Evolutionary conservation across 805 yeast species (phyloP).

Genomic region (Brettanomyces custersianus): DNA sequence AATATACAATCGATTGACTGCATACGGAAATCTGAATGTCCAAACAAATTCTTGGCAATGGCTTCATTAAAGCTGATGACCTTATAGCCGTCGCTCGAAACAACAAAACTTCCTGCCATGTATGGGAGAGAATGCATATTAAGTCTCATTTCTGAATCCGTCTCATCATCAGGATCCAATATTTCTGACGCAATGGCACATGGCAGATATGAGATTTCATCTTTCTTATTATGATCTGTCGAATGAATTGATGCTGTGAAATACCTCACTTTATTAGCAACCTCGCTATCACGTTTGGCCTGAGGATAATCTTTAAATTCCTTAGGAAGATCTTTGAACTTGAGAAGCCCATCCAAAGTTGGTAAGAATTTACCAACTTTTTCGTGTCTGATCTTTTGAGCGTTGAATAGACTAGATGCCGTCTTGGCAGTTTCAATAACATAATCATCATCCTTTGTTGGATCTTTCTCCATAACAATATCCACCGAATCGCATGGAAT

Average conservation of each 20-base stretch:
- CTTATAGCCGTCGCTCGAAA: slow-evolving; percentile 40
- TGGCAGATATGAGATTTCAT: slow-evolving; percentile 41
- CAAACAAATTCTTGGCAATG: slow-evolving; percentile 70
- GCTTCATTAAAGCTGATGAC: slow-evolving; percentile 74
- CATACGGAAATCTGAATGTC: slow-evolving; percentile 43
- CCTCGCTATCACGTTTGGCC: slow-evolving; percentile 29
- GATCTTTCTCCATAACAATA: slow-evolving; percentile 35
- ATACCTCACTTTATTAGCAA: slow-evolving; percentile 52
- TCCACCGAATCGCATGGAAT: slow-evolving; percentile 67
- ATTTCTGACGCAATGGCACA: slow-evolving; percentile 66
- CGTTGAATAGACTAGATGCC: slow-evolving; percentile 15
- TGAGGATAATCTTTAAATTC: slow-evolving; percentile 7
- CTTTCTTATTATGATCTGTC: background rate
- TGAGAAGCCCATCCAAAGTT: slow-evolving; percentile 12
- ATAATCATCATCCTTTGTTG: slow-evolving; percentile 10
- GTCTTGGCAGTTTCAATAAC: slow-evolving; percentile 16
- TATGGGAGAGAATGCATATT: slow-evolving; percentile 74
- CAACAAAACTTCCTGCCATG: slow-evolving; percentile 76
- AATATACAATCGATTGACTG: slow-evolving; percentile 47
- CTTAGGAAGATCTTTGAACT: background rate
- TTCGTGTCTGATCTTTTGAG: slow-evolving; percentile 10
- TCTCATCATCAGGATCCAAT: slow-evolving; percentile 28
- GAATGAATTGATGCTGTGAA: slow-evolving; percentile 43
- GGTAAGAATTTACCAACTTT: slow-evolving; percentile 16
- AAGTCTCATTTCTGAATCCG: slow-evolving; percentile 34